Base-by-base conservation (phyloP, 2,329 filamentous ascomycete species). In the Fusarium sp. region DNA sequence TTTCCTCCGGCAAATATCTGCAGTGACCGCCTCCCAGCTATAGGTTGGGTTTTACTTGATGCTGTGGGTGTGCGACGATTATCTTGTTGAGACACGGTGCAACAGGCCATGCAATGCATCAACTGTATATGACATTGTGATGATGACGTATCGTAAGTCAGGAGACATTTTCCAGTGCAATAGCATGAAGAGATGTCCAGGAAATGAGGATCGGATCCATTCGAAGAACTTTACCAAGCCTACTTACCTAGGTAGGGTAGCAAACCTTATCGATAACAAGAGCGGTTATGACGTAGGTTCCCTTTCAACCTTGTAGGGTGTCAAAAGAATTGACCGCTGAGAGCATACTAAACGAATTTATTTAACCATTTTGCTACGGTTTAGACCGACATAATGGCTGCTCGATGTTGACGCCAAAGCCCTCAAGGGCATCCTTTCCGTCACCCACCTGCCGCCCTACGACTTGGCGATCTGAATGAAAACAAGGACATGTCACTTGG, bases 401-500 rank as follows among this genome's bases (percentile, higher is more conserved):
- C 9, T 38, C 6, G 7, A 12, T 12, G 2, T 38, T 38, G 34
- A 12, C 34, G 18, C 3, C 18, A 38, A 38, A 38, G 34, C 18
- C 18, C 18, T n/a, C 34, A 12, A 38, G 18, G 34, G 6, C 34
- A n/a, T n/a, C 34, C 18, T 6, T 4, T 38, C 10, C 9, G 34
- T n/a, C 34, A 38, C 34, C 16, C 34, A 38, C 34, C 22, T 6
- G 16, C 20, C 8, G 29, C 10, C 20, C 24, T 18, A 44, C 7
- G 30, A 14, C 14, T 54, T 30, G 38, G 40, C 15, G 18, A 51
- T 24, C 14, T 3, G 12, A n/a, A 54, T n/a, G n/a, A n/a, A 29
- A 61, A 49, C 43, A 57, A 24, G 52, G 52, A 22, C 20, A n/a
- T n/a, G 16, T 4, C 11, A 8, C 5, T 49, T 57, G 32, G 52